Percentiles rank a stretch among this genome's conserved stretches.
These are phyloP conservation scores for Calonectria montana DNA, from an alignment of 2,329 filamentous ascomycete genomes.

Conservation along the genomic window DNA sequence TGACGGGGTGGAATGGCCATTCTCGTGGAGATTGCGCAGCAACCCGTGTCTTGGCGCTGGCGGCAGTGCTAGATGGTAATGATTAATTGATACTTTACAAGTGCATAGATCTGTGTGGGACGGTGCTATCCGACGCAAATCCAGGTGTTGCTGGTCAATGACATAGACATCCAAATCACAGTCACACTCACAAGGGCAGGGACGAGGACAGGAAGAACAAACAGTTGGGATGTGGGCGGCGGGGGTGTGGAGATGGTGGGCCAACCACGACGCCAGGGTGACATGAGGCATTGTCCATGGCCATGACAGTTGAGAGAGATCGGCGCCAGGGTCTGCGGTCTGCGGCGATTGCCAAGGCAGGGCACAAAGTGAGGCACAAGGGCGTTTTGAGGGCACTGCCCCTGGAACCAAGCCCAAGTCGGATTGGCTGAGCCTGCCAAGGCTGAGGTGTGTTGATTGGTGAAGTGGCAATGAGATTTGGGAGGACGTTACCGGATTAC, in stretches of 20 bases:
- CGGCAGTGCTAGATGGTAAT: background rate
- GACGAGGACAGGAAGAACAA: background rate
- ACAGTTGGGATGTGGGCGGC: background rate
- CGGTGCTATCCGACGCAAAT: background rate
- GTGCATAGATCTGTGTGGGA: background rate
- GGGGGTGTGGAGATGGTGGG: background rate
- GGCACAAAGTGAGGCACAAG: conserved; percentile 16
- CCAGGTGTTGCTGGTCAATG: background rate
- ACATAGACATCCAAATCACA: background rate
- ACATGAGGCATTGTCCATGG: conserved; percentile 27
- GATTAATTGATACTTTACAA: background rate
- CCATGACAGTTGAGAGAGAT: background rate
- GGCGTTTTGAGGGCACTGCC: background rate
- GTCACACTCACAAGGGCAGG: background rate
- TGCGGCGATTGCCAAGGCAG: conserved; percentile 13
- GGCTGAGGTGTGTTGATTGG: background rate
- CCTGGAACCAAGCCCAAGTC: conserved; percentile 1
- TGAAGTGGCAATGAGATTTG: conserved; percentile 27
- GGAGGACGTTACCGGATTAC: background rate
- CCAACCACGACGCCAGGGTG: conserved; percentile 29
- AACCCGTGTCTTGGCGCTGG: background rate
- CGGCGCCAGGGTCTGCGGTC: conserved; percentile 4
- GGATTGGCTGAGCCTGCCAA: conserved; percentile 10
- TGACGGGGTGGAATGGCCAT: background rate
- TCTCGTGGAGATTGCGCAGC: background rate